Base-by-base conservation (phyloP, 768 basidiomycete genomes). In the Mycena alexandri region DNA sequence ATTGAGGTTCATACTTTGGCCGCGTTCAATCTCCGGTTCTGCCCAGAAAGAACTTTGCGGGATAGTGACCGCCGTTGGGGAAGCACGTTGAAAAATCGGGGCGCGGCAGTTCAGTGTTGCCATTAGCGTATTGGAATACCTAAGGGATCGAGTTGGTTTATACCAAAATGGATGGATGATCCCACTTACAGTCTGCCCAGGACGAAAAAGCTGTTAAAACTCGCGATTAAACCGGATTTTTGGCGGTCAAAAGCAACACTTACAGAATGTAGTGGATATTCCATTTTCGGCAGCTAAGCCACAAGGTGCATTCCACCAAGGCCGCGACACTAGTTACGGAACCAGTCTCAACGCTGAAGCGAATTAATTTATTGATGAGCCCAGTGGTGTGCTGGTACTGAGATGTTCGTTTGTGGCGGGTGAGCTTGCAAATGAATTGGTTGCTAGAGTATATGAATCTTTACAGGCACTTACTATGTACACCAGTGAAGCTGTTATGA, bases 401-500 rank as follows among this genome's bases (percentile, higher is more conserved):
- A 3, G 60, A 12, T 21, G 2, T 22, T 29, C n/a, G 51, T n/a
- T 54, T 69, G 5, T 38, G 72, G 66, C 29, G 75, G 71, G 48
- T 48, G 72, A 73, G 14, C 67, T 67, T 38, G 51, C 17, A 44
- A 41, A 29, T 12, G 5, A 13, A 24, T 60, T n/a, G 55, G 55
- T 2, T 54, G 54, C 13, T 5, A 50, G n/a, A 36, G 8, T 14
- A n/a, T n/a, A 33, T 13, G 13, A 36, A 41, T 41, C 3, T 57
- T 56, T 8, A 5, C 47, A 13, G 14, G 16, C 9, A 53, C 61
- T 33, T 51, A 72, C 71, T 14, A 33, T 63, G 24, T n/a, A 47
- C 44, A 60, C 47, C 34, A 56, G 33, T 76, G 80, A 62, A 71
- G 65, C 78, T 76, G 80, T 77, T 67, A 62, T 73, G 25, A 69